A percentile compares a stretch with the other conserved stretches of the same genome.
Conservation (phyloP, 2,329 filamentous ascomycete species). For the Colletotrichum graminicola region DNA sequence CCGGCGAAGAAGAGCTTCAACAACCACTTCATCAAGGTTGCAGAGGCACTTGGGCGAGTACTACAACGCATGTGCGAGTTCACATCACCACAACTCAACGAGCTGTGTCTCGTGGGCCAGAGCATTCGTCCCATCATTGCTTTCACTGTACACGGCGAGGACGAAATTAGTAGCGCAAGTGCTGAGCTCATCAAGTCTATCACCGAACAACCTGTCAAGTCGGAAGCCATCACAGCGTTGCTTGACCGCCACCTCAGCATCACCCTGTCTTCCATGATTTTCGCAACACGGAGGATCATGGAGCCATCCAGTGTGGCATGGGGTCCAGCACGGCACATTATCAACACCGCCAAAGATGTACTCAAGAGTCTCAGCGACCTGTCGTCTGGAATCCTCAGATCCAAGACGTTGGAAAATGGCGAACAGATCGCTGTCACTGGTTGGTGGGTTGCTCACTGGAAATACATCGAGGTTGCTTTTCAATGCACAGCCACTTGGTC, state of each 20-base stretch:
- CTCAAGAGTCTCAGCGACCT: constrained; percentile 69
- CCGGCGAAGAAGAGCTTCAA: constrained; percentile 79
- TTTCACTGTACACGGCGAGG: constrained; percentile 83
- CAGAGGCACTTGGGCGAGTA: constrained; percentile 75
- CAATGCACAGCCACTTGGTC: constrained; percentile 86
- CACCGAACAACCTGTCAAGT: constrained; percentile 72
- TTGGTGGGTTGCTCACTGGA: constrained; percentile 91
- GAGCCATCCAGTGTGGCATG: constrained; percentile 60
- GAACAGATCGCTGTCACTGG: constrained; percentile 76
- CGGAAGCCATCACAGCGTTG: constrained; percentile 62
- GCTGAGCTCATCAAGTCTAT: constrained; percentile 86
- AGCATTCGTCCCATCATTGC: constrained; percentile 82
- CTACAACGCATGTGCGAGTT: constrained; percentile 86
- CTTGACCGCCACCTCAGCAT: constrained; percentile 59
- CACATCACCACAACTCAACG: constrained; percentile 73
- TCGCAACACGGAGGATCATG: constrained; percentile 48
- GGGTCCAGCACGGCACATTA: constrained; percentile 68
- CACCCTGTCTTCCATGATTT: constrained; percentile 59
- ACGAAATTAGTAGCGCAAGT: constrained; percentile 82
- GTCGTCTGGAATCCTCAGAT: constrained; percentile 66
- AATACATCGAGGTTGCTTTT: constrained; percentile 83
- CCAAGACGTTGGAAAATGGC: constrained; percentile 66
- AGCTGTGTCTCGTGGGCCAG: constrained; percentile 75
- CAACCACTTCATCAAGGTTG: constrained; percentile 68
- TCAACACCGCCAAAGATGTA: constrained; percentile 69